Percentiles rank a stretch among this genome's conserved stretches.
Conservation (phyloP, 2,329 filamentous ascomycete species). For the Allantophomopsis lycopodina region DNA sequence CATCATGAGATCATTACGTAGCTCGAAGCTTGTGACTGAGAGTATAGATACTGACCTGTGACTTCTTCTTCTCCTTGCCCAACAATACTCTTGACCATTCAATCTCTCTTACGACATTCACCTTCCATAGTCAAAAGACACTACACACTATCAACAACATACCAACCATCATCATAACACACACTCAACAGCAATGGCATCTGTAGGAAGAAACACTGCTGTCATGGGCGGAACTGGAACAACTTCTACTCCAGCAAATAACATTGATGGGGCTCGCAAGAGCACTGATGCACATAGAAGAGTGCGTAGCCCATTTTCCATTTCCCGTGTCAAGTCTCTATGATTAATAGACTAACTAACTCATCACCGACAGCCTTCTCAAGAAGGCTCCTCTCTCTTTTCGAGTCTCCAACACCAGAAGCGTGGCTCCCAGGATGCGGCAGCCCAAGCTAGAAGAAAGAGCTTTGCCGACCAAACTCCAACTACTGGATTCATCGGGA, state of each 20-base stretch:
- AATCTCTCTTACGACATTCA: too few relatives aligned
- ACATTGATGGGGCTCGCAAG: background rate
- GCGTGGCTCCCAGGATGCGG: background rate
- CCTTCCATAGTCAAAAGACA: too few relatives aligned
- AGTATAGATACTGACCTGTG: too few relatives aligned
- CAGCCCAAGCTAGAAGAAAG: background rate
- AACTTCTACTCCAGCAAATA: background rate
- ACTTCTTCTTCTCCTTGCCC: too few relatives aligned
- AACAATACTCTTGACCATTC: too few relatives aligned
- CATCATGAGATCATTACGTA: too few relatives aligned
- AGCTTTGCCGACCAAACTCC: background rate
- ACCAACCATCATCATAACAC: too few relatives aligned
- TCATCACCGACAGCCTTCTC: background rate
- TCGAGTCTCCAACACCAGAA: background rate
- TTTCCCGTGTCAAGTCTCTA: too few relatives aligned
- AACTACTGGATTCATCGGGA: background rate
- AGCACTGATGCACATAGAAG: background rate
- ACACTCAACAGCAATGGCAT: background rate
- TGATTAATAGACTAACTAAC: too few relatives aligned
- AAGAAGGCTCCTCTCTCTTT: background rate
- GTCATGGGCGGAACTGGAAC: background rate
- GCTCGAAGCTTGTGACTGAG: too few relatives aligned
- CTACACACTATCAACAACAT: too few relatives aligned
- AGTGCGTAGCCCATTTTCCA: background rate
- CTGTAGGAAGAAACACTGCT: background rate